Conservation (phyloP, 2,329 filamentous ascomycete genomes). For the Phoma sp. region DNA sequence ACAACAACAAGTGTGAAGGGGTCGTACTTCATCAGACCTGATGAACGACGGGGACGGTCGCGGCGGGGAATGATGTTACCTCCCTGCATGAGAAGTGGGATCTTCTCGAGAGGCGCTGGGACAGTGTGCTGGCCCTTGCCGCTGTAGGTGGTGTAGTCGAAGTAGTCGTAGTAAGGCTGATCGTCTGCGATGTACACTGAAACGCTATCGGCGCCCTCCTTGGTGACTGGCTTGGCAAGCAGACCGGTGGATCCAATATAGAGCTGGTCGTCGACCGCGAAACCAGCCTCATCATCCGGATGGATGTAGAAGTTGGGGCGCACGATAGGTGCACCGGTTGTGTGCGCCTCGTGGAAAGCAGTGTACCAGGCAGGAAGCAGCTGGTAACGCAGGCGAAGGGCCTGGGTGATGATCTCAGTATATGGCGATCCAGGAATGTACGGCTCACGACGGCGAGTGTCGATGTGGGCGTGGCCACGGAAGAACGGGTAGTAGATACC, state of each 20-base stretch:
- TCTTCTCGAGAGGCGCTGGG: slow-evolving; percentile 79
- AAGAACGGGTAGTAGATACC: slow-evolving; percentile 98
- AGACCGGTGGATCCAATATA: slow-evolving; percentile 89
- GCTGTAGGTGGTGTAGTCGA: slow-evolving; percentile 79
- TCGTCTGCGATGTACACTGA: slow-evolving; percentile 88
- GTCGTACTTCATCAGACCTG: slow-evolving; percentile 88
- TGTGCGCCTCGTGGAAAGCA: slow-evolving; percentile 87
- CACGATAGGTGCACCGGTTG: slow-evolving; percentile 84
- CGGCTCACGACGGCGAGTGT: slow-evolving; percentile 90
- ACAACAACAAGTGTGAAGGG: slow-evolving; percentile 90
- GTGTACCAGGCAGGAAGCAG: slow-evolving; percentile 96
- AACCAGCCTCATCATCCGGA: slow-evolving; percentile 84
- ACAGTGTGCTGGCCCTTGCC: slow-evolving; percentile 76
- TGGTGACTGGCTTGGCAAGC: slow-evolving; percentile 88
- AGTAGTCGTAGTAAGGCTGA: slow-evolving; percentile 94
- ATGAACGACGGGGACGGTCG: slow-evolving; percentile 84
- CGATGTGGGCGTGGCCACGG: slow-evolving; percentile 95
- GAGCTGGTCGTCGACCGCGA: slow-evolving; percentile 88
- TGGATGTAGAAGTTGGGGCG: slow-evolving; percentile 93
- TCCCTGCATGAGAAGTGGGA: slow-evolving; percentile 89
- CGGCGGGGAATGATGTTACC: slow-evolving; percentile 91
- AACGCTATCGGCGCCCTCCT: slow-evolving; percentile 73
- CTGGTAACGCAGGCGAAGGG: slow-evolving; percentile 85
- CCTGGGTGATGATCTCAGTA: slow-evolving; percentile 83
- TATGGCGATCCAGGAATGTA: slow-evolving; percentile 88